Evolutionary conservation across 768 basidiomycete species (phyloP), one percentile per base, ranked within the genome.

Genomic region (Collybia sp.): DNA sequence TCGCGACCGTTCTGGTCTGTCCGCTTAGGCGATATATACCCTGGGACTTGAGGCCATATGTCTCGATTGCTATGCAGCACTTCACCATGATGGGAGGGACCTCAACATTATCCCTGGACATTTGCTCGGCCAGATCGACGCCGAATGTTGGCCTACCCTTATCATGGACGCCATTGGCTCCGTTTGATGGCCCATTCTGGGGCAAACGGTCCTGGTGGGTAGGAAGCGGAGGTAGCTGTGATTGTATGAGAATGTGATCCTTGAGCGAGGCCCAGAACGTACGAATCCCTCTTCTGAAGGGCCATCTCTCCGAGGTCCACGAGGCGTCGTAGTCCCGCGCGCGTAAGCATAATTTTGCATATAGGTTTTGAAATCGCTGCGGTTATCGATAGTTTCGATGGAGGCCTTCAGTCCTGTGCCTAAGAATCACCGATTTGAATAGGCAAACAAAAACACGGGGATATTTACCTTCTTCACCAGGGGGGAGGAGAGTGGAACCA

Each of bases 271-370:
- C 31, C 20, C 32, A 40, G 31, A 49, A 17, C 37, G 63, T 62
- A 97, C 95, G 70, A 92, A 96, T 34, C 93, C 92, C 61, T 96
- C 93, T 44, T 97, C 91, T 43, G 78, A 72, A 3, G 93, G 92
- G 2, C 91, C 94, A 54, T 96, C 91, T 50, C 93, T 74, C 49
- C 88, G 75, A 20, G 89, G 91, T n/a, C 88, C 91, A 33, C 82
- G 73, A 12, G 67, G 63, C 20, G 70, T 68, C 33, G 61, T 66
- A 41, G 75, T 71, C 10, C 85, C 88, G 49, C 88, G 87, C 20
- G 92, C 92, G 58, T 94, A 92, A 0, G 89, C 85, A 60, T 95
- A 99, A 61, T 96, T 93, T 61, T 96, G 92, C 94, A 99, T 97
- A 61, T 86, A 99, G 6, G 77, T 82, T 68, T 88, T 95, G 71